Evolutionary conservation across 2,329 filamentous ascomycete genomes (phyloP).

Genomic region (Bipolaris cookei): DNA sequence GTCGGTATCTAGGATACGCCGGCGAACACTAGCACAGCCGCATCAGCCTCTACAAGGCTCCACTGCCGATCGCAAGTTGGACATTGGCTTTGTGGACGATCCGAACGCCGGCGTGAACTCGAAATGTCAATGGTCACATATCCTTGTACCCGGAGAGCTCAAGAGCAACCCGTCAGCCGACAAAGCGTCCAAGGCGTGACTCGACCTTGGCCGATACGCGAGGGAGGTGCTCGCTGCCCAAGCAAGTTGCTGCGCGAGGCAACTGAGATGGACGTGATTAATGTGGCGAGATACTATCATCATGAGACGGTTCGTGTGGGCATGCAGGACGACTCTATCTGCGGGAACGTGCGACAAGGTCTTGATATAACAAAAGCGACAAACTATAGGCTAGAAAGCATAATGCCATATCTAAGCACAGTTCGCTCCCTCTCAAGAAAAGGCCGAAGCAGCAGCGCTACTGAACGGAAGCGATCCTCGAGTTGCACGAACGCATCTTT

Average conservation of each 20-base stretch:
- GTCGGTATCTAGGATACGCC: slow-evolving; percentile 15
- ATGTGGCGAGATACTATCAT: slow-evolving; percentile 54
- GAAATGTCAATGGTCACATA: slow-evolving; percentile 10
- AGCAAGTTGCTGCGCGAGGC: slow-evolving; percentile 32
- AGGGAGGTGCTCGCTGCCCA: background rate
- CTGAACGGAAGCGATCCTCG: slow-evolving; percentile 19
- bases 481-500: slow-evolving; percentile 36
- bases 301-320: slow-evolving; percentile 49
- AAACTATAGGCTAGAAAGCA: background rate
- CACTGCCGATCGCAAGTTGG: slow-evolving; percentile 32
- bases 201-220: background rate
- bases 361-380: slow-evolving; percentile 3
- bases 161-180: too few relatives aligned
- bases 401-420: slow-evolving; percentile 21
- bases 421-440: too few relatives aligned
- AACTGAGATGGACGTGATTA: slow-evolving; percentile 46
- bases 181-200: too few relatives aligned
- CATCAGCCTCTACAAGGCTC: slow-evolving; percentile 31
- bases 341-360: background rate
- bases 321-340: background rate
- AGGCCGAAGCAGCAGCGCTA: slow-evolving; percentile 7
- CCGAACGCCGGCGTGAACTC: slow-evolving; percentile 17
- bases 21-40: slow-evolving; percentile 11
- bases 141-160: too few relatives aligned
- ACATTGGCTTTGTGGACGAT: slow-evolving; percentile 34